Evolutionary conservation across 495 filamentous ascomycete species (phyloP), one percentile per base, ranked within the genome.

Genomic region (Tuber calosporum): DNA sequence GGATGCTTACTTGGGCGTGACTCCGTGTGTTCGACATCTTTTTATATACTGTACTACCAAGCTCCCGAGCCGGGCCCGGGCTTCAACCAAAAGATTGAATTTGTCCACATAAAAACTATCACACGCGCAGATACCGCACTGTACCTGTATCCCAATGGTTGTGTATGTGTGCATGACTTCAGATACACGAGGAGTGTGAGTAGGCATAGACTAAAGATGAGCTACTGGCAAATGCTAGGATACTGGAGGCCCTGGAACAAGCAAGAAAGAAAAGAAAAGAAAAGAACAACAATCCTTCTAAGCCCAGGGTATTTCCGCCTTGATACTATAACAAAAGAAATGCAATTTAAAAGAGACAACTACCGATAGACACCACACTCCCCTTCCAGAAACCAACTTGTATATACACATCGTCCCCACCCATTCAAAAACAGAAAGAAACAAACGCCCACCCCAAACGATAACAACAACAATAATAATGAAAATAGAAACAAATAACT

Each of bases 11-110:
- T 73, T 71, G 43, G 75, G 38, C 58, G 76, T 70, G 76, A 73
- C 76, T 78, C 76, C 74, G 48, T 78, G 76, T 41, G 76, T 78
- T 78, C 76, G 72, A 78, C 76, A 78, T 73, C 7, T 67, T 68
- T 48, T 73, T 67, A 66, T 58, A 37, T 53, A 36, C 19, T 58
- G 26, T 53, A 36, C 19, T 74, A 34, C 4, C 39, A 40, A 34
- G 48, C 67, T 39, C 36, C 8, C 36, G 11, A 67, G 20, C 22
- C 4, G 17, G 11, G 66, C 20, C 13, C 22, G 43, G 0, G 19
- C 8, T 8, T 45, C 43, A 20, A 45, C 6, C 20, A 6, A 45
- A 5, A 45, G 43, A 8, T 22, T 45, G 19, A 40, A 40, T 11
- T 40, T 7, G 39, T 11, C 11, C 39, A 6, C 39, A 45, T 22